A percentile compares a stretch with the other conserved stretches of the same genome.
phyloP scores from a whole-genome alignment of 805 yeast genomes.

The Nakazawaea anatomiae region DNA sequence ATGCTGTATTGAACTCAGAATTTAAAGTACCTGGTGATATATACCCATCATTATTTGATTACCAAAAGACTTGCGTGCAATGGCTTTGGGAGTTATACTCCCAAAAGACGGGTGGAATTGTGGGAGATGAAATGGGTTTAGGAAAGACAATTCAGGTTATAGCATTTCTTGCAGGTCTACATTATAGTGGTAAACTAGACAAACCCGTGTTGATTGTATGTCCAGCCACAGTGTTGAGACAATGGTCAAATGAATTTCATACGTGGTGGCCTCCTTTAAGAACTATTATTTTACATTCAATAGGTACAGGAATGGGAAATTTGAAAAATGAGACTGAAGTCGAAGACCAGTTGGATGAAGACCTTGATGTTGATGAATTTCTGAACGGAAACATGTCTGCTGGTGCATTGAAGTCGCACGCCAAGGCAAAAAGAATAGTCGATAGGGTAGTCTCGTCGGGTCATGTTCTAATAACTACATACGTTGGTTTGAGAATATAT shows the following conservation, averaged over 20 bases:
- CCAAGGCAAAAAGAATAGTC: constrained; percentile 34
- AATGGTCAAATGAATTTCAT: constrained; percentile 96
- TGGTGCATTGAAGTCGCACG: constrained; percentile 22
- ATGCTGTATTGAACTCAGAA: constrained; percentile 64
- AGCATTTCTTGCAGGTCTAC: constrained; percentile 85
- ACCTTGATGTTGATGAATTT: constrained; percentile 36
- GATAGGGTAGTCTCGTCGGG: constrained; percentile 61
- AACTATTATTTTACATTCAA: constrained; percentile 81
- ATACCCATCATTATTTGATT: constrained; percentile 79
- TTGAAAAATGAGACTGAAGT: constrained; percentile 32
- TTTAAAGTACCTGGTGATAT: constrained; percentile 88
- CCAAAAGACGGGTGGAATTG: constrained; percentile 89
- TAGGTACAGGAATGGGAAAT: constrained; percentile 76
- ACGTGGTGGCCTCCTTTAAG: constrained; percentile 98
- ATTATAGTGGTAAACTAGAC: constrained; percentile 66
- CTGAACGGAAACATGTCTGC: constrained; percentile 14
- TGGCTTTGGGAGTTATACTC: constrained; percentile 94
- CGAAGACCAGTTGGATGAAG: constrained; percentile 42
- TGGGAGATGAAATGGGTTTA: constrained; percentile 98
- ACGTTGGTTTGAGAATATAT: constrained; percentile 76
- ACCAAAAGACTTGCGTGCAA: constrained; percentile 94
- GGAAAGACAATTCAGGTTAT: constrained; percentile 95
- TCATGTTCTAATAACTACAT: constrained; percentile 85
- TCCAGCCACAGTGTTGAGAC: constrained; percentile 94
- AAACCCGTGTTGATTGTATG: constrained; percentile 86